Evolutionary conservation across 2,329 filamentous ascomycete species (phyloP).

Genomic region (Escovopsis sp.): DNA sequence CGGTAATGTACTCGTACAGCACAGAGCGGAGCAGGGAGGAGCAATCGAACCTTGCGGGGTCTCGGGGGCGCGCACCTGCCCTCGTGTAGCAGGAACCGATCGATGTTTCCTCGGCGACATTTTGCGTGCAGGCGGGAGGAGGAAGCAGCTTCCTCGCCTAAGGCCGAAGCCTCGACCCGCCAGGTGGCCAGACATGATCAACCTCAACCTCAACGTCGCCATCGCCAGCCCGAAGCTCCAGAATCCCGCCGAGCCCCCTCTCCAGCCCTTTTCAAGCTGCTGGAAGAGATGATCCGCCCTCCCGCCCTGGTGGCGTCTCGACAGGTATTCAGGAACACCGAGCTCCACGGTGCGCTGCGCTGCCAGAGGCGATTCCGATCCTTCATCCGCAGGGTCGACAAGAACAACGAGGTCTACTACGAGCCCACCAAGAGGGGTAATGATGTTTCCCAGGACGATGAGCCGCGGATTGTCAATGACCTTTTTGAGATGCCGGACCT

Average conservation of each 20-base stretch:
- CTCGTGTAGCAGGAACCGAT: too few species aligned
- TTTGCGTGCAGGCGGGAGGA: too few species aligned
- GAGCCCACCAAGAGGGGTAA: slow-evolving; percentile 9
- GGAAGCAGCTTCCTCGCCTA: too few species aligned
- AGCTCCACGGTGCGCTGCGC: neutral
- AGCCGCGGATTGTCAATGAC: slow-evolving; percentile 8
- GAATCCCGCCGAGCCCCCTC: too few species aligned
- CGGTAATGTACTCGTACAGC: neutral
- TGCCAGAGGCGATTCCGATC: slow-evolving; percentile 9
- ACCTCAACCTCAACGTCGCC: too few species aligned
- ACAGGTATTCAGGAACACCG: slow-evolving; percentile 2
- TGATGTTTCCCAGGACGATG: slow-evolving; percentile 2
- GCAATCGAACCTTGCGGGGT: neutral
- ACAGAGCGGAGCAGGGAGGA: neutral
- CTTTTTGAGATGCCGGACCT: slow-evolving; percentile 27
- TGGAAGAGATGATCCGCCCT: slow-evolving; percentile 7
- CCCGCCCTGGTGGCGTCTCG: slow-evolving; percentile 4
- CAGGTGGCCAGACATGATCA: too few species aligned
- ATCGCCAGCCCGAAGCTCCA: too few species aligned
- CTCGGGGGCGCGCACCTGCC: neutral
- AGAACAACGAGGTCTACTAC: slow-evolving; percentile 15
- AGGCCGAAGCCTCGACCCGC: too few species aligned
- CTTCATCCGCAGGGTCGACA: slow-evolving; percentile 12
- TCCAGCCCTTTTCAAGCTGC: too few species aligned
- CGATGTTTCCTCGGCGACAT: too few species aligned